Evolutionary conservation across 108 stramenopile genomes (phyloP).

Genomic region (Cylindrotheca closterium): DNA sequence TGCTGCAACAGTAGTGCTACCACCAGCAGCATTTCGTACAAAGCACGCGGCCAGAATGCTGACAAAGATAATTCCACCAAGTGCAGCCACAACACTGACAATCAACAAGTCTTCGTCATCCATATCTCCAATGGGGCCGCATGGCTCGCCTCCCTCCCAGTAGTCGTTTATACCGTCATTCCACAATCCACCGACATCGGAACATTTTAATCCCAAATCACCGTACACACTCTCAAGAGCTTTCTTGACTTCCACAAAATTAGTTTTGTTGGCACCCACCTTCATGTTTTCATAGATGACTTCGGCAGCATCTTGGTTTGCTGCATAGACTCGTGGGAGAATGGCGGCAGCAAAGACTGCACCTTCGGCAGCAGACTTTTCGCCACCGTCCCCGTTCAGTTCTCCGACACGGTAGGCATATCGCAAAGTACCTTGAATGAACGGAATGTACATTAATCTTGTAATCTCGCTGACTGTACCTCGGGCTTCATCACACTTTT

Average conservation of each 20-base stretch:
- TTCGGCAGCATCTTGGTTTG: conserved; percentile 37
- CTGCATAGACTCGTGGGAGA: conserved; percentile 53
- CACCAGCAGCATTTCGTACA: too few relatives aligned
- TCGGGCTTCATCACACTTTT: conserved; percentile 50
- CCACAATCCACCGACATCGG: conserved; percentile 58
- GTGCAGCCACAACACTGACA: too few relatives aligned
- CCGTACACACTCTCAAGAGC: conserved; percentile 64
- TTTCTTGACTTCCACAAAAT: conserved; percentile 44
- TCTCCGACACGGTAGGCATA: conserved; percentile 42
- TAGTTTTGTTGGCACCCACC: conserved; percentile 47
- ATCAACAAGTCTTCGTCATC: too few relatives aligned
- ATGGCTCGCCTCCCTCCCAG: conserved; percentile 26
- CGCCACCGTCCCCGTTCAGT: conserved; percentile 19
- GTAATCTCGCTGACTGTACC: conserved; percentile 44
- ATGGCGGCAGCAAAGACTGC: conserved; percentile 69
- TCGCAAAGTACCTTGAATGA: too few relatives aligned
- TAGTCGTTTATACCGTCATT: conserved; percentile 28
- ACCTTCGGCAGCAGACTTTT: conserved; percentile 60
- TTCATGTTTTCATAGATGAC: too few relatives aligned
- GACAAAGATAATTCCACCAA: too few relatives aligned
- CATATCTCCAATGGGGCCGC: too few relatives aligned
- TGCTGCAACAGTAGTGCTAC: too few relatives aligned
- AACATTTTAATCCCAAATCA: conserved; percentile 49
- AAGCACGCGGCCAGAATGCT: too few relatives aligned
- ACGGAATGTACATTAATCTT: conserved; percentile 67